Evolutionary conservation across 116 monocot genomes (phyloP), one percentile per base, ranked within the genome.

Genomic region (Cymodocea nodosa): DNA sequence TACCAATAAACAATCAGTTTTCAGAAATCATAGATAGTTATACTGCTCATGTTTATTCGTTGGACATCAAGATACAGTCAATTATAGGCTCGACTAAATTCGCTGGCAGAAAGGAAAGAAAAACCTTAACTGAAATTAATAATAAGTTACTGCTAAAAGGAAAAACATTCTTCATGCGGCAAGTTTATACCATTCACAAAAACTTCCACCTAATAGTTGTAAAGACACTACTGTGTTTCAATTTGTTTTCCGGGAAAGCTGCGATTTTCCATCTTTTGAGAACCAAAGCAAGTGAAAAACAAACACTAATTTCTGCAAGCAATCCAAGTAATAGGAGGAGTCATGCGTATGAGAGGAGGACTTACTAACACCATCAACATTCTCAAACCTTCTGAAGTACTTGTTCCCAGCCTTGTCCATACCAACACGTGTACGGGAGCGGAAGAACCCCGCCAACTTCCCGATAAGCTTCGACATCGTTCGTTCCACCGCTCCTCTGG

Each of bases 391-490:
- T 19, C 67, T 63, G 70, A 89, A 89, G 75, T 89, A 84, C 54
- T 77, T 77, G 57, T 89, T 84, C 14, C 84, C 82, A 23, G 70
- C 68, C 71, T 84, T 89, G 73, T 89, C 89, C 20, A 80, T 67
- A 15, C 84, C 89, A 4, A 64, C 84, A 16, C 73, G 68, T 24
- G 77, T 66, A 58, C 76, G 65, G 7, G 82, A 75, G 50, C 77
- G 60, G 57, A 89, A 89, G 59, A 82, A 59, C 13, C 71, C 70
- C 66, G 56, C 35, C 50, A 89, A 56, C 71, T 69, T 84, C 2
- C 68, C 64, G 11, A 77, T 50, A 23, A 84, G 49, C 75, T 70
- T 84, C 64, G 89, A 77, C 84, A 84, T 84, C 44, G 44, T 44
- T 44, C 44, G 11, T 4, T 44, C 44, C 44, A 44, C 44, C 44